Evolutionary conservation across 192 early-diverging fungal species (phyloP), one percentile per base, ranked within the genome.

Genomic region (Phycomyces nitens): DNA sequence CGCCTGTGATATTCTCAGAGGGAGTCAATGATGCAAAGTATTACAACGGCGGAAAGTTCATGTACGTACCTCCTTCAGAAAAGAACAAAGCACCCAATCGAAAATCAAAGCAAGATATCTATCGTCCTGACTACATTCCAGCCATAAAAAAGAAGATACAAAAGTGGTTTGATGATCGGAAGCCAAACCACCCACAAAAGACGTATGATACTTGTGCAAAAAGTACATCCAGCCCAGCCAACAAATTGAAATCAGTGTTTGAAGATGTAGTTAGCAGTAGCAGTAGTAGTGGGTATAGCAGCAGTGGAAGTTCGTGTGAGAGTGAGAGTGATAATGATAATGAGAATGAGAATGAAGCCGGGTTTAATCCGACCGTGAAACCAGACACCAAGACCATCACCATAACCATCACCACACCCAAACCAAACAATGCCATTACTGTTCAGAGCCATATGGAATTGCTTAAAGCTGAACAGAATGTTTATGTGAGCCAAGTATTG

Each of bases 1-100:
- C 74, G 7, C 74, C 74, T 16, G 27, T 76, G 16, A 21, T 55
- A 7, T 39, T 71, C 1, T 38, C 56, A 11, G 53, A 47, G 27
- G 39, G 55, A 9, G 69, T 76, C 10, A 64, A 76, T 22, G 65
- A 71, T 60, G 60, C 74, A n/a, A 76, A 76, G 40, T 76, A 76
- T 29, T 52, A 50, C n/a, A 40, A 61, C 23, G 74, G 74, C 22
- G 74, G 74, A 16, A 76, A 76, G 51, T 76, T 76, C 49, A 60
- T 55, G 10, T 71, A 71, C 20, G 34, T 60, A 18, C 68, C 69
- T 23, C 53, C 0, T 26, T 55, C n/a, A 41, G 53, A 26, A 26
- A 58, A 22, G 24, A 60, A 22, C 53, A 23, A 14, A 21, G 20
- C 38, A 1, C 7, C 24, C 14, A 38, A 40, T 16, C 40, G 49